These are phyloP conservation scores for Saprolegnia parasitica DNA, from an alignment of 352 stramenopile genomes.

Conservation along the genomic window DNA sequence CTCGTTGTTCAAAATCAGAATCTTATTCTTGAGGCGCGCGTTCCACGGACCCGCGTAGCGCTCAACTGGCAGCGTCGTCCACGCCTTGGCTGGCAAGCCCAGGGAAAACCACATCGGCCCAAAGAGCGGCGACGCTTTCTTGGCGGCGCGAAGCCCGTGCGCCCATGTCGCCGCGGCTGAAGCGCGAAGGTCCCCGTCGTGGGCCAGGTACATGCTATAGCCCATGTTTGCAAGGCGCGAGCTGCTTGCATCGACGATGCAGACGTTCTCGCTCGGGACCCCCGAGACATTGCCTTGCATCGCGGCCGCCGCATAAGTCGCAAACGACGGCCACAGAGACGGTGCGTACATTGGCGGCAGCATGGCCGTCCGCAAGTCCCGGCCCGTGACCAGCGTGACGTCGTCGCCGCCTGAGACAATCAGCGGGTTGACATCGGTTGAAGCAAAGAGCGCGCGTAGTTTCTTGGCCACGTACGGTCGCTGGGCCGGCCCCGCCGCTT, in stretches of 20 bases:
- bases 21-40: neutral
- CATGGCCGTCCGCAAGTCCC: neutral
- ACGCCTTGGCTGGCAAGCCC: neutral
- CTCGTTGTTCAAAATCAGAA: conserved; percentile 21
- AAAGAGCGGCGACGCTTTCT: neutral
- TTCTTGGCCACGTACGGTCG: neutral
- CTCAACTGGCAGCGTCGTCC: neutral
- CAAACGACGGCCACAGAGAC: neutral
- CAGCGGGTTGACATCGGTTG: neutral
- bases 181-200: neutral
- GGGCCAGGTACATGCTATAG: neutral
- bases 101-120: neutral
- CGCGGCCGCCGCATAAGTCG: neutral
- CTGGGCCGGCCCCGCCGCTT: neutral
- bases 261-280: neutral
- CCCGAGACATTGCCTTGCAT: conserved; percentile 1
- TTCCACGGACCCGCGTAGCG: conserved; percentile 20
- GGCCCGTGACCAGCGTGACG: neutral
- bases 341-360: neutral
- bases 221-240: neutral
- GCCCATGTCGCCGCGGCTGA: neutral
- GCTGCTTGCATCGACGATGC: neutral
- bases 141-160: neutral
- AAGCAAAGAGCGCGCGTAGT: conserved; percentile 5
- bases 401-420: conserved; percentile 10